Evolutionary conservation across 2,329 filamentous ascomycete genomes (phyloP).

Genomic region (Trichoderma sp.): DNA sequence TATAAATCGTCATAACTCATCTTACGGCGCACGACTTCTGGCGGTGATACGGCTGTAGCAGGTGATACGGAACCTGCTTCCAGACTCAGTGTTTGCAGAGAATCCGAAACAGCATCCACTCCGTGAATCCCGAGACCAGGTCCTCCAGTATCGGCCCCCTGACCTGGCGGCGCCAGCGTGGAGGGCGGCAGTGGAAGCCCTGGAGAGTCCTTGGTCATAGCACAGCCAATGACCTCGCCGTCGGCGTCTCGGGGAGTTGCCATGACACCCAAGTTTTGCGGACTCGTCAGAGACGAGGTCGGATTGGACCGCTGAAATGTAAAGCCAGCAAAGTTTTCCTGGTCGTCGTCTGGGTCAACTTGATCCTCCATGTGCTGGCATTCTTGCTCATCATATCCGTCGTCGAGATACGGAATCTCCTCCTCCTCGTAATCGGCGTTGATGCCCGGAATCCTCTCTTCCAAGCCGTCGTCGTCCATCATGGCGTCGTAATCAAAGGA

Average conservation of each 20-base stretch:
- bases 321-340: slow-evolving; percentile 64
- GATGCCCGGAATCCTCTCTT: slow-evolving; percentile 67
- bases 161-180: slow-evolving; percentile 20
- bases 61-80: slow-evolving; percentile 3
- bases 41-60: slow-evolving; percentile 26
- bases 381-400: slow-evolving; percentile 36
- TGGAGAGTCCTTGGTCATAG: slow-evolving; percentile 52
- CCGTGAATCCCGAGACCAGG: slow-evolving; percentile 51
- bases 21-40: slow-evolving; percentile 26
- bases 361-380: slow-evolving; percentile 31
- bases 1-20: slow-evolving; percentile 64
- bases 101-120: slow-evolving; percentile 33
- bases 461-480: slow-evolving; percentile 66
- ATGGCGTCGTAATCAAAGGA: slow-evolving; percentile 63
- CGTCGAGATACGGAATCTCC: slow-evolving; percentile 43
- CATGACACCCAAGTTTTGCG: slow-evolving; percentile 50
- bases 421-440: slow-evolving; percentile 52
- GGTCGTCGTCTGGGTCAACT: slow-evolving; percentile 56
- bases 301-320: slow-evolving; percentile 59
- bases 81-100: slow-evolving; percentile 5
- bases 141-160: slow-evolving; percentile 29
- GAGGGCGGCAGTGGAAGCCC: slow-evolving; percentile 29
- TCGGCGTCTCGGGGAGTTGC: slow-evolving; percentile 58
- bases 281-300: slow-evolving; percentile 54
- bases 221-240: slow-evolving; percentile 59